Conservation (phyloP, 2,329 filamentous ascomycete genomes). For the Fusarium napiforme region DNA sequence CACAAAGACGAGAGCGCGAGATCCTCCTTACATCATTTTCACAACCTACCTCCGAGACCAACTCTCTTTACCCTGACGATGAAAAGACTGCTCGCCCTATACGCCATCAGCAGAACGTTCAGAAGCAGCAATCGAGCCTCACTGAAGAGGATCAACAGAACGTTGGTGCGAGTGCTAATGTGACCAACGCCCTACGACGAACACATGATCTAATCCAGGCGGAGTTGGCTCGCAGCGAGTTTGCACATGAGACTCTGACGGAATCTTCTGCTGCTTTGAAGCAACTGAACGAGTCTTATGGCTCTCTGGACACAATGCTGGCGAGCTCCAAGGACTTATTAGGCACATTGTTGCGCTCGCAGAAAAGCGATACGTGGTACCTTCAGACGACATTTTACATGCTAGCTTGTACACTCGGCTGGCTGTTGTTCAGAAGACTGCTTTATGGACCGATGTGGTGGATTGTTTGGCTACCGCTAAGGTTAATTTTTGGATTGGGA, state of each 20-base stretch:
- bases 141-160: slow-evolving; percentile 77
- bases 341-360: slow-evolving; percentile 81
- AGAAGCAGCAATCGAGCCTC: slow-evolving; percentile 52
- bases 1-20: slow-evolving; percentile 80
- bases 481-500: slow-evolving; percentile 69
- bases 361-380: slow-evolving; percentile 99
- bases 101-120: slow-evolving; percentile 39
- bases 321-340: slow-evolving; percentile 79
- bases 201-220: slow-evolving; percentile 88
- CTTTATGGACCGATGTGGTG: slow-evolving; percentile 92
- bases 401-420: slow-evolving; percentile 78
- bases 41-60: slow-evolving; percentile 52
- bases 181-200: slow-evolving; percentile 83
- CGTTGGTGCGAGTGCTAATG: slow-evolving; percentile 80
- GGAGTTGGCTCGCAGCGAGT: slow-evolving; percentile 87
- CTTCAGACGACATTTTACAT: slow-evolving; percentile 90
- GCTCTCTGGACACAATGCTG: slow-evolving; percentile 80
- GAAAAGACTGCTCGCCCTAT: slow-evolving; percentile 40
- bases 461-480: slow-evolving; percentile 86
- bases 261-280: slow-evolving; percentile 86
- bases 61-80: slow-evolving; percentile 45
- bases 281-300: slow-evolving; percentile 84
- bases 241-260: slow-evolving; percentile 87
- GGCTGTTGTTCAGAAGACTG: slow-evolving; percentile 86
- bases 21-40: slow-evolving; percentile 76